phyloP scores from a whole-genome alignment of 805 yeast genomes.

The Teunomyces tritomae region DNA sequence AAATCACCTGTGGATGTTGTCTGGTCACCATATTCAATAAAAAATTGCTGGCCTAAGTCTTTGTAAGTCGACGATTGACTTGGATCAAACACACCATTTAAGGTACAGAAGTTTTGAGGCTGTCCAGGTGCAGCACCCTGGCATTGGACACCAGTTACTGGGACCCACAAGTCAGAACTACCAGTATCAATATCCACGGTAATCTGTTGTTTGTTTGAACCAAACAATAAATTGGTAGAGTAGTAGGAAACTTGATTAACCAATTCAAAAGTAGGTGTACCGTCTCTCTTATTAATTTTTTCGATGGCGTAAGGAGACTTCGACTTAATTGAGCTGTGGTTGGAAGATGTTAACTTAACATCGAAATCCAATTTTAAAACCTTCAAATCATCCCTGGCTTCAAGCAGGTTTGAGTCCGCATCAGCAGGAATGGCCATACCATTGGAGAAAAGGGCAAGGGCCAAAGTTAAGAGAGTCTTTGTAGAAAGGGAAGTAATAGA shows the following conservation, averaged over 20 bases:
- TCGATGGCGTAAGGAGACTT: background rate
- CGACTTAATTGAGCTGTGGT: background rate
- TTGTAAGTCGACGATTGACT: slow-evolving; percentile 8
- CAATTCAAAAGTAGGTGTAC: background rate
- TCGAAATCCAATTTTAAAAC: background rate
- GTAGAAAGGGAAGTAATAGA: background rate
- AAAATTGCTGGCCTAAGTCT: slow-evolving; percentile 3
- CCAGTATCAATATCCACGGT: slow-evolving; percentile 14
- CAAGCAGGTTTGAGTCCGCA: background rate
- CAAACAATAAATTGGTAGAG: slow-evolving; percentile 9
- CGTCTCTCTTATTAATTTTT: slow-evolving; percentile 1
- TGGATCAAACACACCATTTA: slow-evolving; percentile 10
- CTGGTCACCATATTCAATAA: slow-evolving; percentile 7
- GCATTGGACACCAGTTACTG: background rate
- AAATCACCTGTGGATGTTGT: slow-evolving; percentile 6
- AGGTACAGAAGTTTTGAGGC: background rate
- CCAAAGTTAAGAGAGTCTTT: background rate
- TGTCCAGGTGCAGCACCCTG: background rate
- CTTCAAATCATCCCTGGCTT: background rate
- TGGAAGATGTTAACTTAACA: background rate
- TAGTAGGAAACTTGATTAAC: slow-evolving; percentile 6
- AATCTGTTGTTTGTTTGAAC: slow-evolving; percentile 8
- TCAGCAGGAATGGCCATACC: slow-evolving; percentile 1
- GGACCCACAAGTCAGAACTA: slow-evolving; percentile 12
- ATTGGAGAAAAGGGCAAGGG: background rate